Base-by-base conservation (phyloP, 1,284 basidiomycete species). In the Fomitopsis schrenkii region DNA sequence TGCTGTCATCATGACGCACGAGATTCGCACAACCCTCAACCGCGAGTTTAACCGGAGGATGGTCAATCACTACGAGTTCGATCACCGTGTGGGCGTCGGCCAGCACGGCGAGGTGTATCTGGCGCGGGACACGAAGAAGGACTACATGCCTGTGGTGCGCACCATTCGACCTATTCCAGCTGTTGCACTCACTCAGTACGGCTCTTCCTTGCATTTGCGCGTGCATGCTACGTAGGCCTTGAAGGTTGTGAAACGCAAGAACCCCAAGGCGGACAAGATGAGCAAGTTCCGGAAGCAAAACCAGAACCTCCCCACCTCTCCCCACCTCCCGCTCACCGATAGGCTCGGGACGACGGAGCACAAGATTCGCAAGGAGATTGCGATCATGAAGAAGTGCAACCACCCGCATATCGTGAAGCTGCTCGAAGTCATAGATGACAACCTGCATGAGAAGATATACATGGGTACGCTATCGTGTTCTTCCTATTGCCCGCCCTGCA, bases 351-450 rank as follows among this genome's bases (percentile, higher is more conserved):
- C 86, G 42, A 91, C 90, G 53, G 92, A 94, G 71, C 82, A 86
- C 67, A 92, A 92, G 77, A 91, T 95, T 67, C 82, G 85, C 68
- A 87, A 88, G 70, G 95, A 99, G 77, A 98, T 99, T 64, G 97
- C 96, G 5, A 97, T 99, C 74, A 95, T 99, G 91, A 98, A 98
- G 79, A 96, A 97, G 72, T 89, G 93, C 71, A 81, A 88, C 62
- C 96, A 99, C 73, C 88, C 91, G 0, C 91, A 99, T 72, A 90
- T 99, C 61, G 97, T 99, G 5, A 83, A 90, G 64, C 83, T 99
- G 63, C 87, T 90, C 70, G 95, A 98, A 75, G 95, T 98, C 71
- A 97, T 99, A 68, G 96, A 99, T 74, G 97, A 98, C 76, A 87
- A 89, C 28, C 84, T 92, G 64, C 87, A 86, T 63, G 92, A 93